Conservation (phyloP, 1,284 basidiomycete species). For the Pseudozyma hubeiensis region DNA sequence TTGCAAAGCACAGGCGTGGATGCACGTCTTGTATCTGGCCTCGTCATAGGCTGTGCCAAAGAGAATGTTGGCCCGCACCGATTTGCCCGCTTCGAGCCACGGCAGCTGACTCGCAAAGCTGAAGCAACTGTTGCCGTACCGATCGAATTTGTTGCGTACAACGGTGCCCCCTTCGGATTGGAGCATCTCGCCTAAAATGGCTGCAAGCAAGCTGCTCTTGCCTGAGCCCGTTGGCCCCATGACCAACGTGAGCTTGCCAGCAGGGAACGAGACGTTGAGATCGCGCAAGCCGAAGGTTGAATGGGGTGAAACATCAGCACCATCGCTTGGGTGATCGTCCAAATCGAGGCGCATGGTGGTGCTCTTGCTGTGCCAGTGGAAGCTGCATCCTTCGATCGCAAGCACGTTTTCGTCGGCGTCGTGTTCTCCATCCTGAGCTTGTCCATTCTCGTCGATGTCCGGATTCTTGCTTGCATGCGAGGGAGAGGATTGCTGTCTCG, state of each 20-base stretch:
- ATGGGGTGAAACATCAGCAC: background rate
- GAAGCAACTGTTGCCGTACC: conserved; percentile 46
- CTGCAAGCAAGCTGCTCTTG: conserved; percentile 60
- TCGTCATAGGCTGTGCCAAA: conserved; percentile 52
- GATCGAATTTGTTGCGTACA: conserved; percentile 45
- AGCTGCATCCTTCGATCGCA: conserved; percentile 18
- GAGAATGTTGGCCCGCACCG: conserved; percentile 59
- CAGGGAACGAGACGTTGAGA: conserved; percentile 48
- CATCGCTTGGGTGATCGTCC: background rate
- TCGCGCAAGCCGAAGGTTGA: conserved; percentile 34
- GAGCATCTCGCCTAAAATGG: conserved; percentile 60
- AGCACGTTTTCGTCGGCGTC: conserved; percentile 4
- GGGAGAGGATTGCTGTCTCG: conserved; percentile 1
- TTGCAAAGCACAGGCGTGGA: conserved; percentile 60
- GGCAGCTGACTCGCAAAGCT: conserved; percentile 53
- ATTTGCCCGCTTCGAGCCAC: conserved; percentile 49
- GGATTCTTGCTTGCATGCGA: conserved; percentile 71
- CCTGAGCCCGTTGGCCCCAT: conserved; percentile 61
- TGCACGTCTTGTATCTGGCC: conserved; percentile 49
- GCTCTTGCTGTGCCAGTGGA: conserved; percentile 20
- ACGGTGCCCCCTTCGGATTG: conserved; percentile 37
- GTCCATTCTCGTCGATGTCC: conserved; percentile 65
- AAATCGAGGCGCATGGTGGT: conserved; percentile 10
- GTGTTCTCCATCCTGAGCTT: conserved; percentile 76
- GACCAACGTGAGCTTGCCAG: conserved; percentile 49